These are phyloP conservation scores for Pyricularia grisea DNA, from an alignment of 2,329 filamentous ascomycete species.

Conservation along the genomic window DNA sequence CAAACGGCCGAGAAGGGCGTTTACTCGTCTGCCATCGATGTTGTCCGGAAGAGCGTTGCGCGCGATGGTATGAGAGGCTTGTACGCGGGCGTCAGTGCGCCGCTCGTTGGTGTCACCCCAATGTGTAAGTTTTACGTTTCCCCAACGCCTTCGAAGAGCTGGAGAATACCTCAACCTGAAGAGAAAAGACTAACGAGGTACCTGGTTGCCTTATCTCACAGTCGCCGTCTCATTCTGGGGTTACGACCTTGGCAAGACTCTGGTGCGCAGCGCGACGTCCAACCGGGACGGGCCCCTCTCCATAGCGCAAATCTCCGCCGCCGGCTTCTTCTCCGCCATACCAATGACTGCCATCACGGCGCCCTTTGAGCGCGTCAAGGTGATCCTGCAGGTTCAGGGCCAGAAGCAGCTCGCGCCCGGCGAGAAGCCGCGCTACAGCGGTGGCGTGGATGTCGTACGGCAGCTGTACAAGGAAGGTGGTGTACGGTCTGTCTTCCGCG, in stretches of 20 bases:
- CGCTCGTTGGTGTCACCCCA: slow-evolving; percentile 88
- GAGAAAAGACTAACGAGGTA: background rate
- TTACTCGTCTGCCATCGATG: slow-evolving; percentile 84
- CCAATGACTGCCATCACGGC: slow-evolving; percentile 98
- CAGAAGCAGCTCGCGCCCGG: slow-evolving; percentile 77
- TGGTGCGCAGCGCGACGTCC: slow-evolving; percentile 62
- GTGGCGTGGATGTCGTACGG: slow-evolving; percentile 80
- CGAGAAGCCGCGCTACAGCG: slow-evolving; percentile 85
- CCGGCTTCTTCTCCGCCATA: slow-evolving; percentile 95
- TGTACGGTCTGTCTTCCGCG: slow-evolving; percentile 84
- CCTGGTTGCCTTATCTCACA: slow-evolving; percentile 17
- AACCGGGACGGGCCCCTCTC: slow-evolving; percentile 61
- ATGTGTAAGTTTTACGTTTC: slow-evolving; percentile 68
- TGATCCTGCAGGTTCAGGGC: slow-evolving; percentile 94
- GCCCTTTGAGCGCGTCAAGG: slow-evolving; percentile 97
- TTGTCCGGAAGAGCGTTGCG: slow-evolving; percentile 80
- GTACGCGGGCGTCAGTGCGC: slow-evolving; percentile 95
- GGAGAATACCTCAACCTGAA: background rate
- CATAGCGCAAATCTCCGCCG: slow-evolving; percentile 80
- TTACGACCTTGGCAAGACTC: slow-evolving; percentile 88
- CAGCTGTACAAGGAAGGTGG: slow-evolving; percentile 91
- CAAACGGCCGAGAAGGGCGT: slow-evolving; percentile 94
- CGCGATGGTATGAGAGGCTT: slow-evolving; percentile 79
- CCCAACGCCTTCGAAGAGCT: background rate
- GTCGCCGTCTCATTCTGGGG: slow-evolving; percentile 71